A percentile compares a stretch with the other conserved stretches of the same genome.
Conservation (phyloP, 495 filamentous ascomycete genomes). For the Letharia columbiana region DNA sequence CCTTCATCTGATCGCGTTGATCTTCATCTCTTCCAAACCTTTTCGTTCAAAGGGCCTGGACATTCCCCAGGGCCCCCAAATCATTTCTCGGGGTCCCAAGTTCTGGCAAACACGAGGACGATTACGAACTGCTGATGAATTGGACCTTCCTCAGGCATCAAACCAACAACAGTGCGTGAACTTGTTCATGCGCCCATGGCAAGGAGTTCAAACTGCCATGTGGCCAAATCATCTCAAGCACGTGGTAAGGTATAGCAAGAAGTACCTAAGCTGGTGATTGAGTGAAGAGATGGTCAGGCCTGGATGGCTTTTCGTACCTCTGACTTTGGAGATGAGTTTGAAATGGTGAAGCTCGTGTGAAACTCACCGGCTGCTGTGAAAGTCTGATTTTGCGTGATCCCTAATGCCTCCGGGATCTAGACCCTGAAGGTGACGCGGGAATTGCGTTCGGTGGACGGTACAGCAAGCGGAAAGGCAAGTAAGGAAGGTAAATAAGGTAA, state of each 20-base stretch:
- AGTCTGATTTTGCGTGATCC: not conserved
- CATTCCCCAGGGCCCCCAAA: not conserved
- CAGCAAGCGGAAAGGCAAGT: not conserved
- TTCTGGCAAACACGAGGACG: not conserved
- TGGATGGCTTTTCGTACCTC: not conserved
- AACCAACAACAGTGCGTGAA: not conserved
- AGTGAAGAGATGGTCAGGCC: not conserved
- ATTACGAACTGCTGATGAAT: not conserved
- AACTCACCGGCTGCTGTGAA: not conserved
- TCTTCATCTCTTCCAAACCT: not conserved
- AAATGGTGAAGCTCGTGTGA: not conserved
- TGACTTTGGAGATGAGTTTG: not conserved
- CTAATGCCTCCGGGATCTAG: not conserved
- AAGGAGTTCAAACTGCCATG: not conserved
- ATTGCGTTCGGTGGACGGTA: not conserved
- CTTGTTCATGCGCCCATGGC: not conserved
- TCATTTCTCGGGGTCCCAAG: not conserved
- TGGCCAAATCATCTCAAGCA: not conserved
- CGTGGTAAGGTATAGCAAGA: not conserved
- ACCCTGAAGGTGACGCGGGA: not conserved
- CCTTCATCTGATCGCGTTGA: not conserved
- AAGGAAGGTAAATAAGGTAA: not conserved
- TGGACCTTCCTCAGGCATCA: not conserved
- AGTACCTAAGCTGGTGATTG: not conserved
- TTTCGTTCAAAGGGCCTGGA: not conserved